Conservation (phyloP, 169 alveolate genomes). For the Eimeria maxima region DNA sequence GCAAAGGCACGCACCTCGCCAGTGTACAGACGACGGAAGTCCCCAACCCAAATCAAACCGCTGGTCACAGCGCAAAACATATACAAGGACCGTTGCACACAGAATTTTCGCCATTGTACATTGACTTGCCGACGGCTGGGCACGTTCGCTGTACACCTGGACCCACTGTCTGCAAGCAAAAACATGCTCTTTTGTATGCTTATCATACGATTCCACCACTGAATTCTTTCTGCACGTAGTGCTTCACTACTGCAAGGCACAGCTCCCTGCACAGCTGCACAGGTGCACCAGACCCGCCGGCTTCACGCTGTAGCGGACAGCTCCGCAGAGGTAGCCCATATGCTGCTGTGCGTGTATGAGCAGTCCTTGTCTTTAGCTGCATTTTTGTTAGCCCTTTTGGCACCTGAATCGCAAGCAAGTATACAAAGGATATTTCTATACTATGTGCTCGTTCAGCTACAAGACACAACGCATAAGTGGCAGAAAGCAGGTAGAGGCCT, state of each 20-base stretch:
- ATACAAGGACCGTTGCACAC: neutral
- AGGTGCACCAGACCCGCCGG: neutral
- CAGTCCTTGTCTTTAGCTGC: neutral
- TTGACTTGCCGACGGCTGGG: neutral
- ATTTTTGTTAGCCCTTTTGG: neutral
- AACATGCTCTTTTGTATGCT: neutral
- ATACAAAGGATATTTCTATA: neutral
- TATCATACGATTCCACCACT: neutral
- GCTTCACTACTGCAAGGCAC: neutral
- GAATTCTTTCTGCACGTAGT: neutral
- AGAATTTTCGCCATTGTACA: neutral
- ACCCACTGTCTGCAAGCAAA: neutral
- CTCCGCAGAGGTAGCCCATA: neutral
- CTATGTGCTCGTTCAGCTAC: neutral
- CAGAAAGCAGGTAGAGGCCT: neutral
- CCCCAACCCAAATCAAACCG: neutral
- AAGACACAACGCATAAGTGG: neutral
- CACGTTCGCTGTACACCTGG: neutral
- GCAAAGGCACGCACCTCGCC: neutral
- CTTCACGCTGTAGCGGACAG: neutral
- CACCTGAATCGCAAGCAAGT: neutral
- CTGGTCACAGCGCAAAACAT: neutral
- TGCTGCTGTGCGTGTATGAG: neutral
- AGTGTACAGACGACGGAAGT: neutral
- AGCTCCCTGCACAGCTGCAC: neutral